A percentile compares a stretch with the other conserved stretches of the same genome.
These are phyloP conservation scores for Mycena kentingensis DNA, from an alignment of 768 basidiomycete species.

Conservation along the genomic window DNA sequence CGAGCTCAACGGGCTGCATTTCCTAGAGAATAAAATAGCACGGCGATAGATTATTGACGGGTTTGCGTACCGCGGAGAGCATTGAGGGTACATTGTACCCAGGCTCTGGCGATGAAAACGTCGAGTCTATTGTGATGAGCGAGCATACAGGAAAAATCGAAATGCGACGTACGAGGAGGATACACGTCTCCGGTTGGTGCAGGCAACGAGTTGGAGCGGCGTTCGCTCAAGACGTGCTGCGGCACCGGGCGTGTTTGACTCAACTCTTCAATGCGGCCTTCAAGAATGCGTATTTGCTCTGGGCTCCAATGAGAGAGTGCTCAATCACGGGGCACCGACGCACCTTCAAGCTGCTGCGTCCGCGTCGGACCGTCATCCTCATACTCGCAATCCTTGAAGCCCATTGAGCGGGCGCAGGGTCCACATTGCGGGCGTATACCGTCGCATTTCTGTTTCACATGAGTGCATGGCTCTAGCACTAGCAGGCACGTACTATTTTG, in stretches of 20 bases:
- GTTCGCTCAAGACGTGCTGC: conserved; percentile 25
- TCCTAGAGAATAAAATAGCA: neutral
- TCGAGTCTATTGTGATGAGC: too few relatives aligned
- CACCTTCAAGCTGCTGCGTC: conserved; percentile 17
- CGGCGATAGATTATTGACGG: neutral
- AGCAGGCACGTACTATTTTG: neutral
- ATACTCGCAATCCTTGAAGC: conserved; percentile 24
- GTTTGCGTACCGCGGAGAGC: neutral
- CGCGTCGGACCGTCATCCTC: conserved; percentile 20
- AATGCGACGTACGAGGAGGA: too few relatives aligned
- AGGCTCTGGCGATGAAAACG: too few relatives aligned
- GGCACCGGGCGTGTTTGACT: conserved; percentile 28
- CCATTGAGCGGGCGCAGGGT: conserved; percentile 16
- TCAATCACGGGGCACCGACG: neutral
- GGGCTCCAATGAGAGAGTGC: too few relatives aligned
- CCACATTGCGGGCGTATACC: conserved; percentile 22
- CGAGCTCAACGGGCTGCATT: conserved; percentile 10
- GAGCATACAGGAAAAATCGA: too few relatives aligned
- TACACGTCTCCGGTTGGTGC: too few relatives aligned
- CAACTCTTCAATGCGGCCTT: conserved; percentile 38
- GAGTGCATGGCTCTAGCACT: neutral
- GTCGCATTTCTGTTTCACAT: conserved; percentile 20
- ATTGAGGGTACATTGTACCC: neutral
- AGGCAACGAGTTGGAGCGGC: conserved; percentile 10
- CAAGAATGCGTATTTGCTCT: conserved; percentile 31